Base-by-base conservation (phyloP, 768 basidiomycete species). In the Crucibulum laeve region DNA sequence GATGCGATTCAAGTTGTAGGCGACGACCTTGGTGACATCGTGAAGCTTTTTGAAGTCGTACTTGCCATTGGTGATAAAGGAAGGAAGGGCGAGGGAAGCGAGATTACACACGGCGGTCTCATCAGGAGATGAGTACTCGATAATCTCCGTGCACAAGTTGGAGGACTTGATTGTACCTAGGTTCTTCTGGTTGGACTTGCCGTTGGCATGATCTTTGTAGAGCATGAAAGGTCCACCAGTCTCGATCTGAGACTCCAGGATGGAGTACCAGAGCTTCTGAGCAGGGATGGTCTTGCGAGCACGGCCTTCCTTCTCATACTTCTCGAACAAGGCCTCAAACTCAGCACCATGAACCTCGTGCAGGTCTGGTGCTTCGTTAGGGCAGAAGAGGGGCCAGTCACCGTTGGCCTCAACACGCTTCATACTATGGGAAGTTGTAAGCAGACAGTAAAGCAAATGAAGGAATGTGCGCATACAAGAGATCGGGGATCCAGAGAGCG, bases 191-290 rank as follows among this genome's bases (percentile, higher is more conserved):
- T 99, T 99, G 11, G 94, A 97, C 70, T 99, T 99, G 54, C 91
- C 67, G 62, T 99, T 99, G 46, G 88, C 85, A 30, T 91, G 79
- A 58, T 98, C 95, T 71, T 99, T 99, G 78, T 98, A 99, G 21
- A 91, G 73, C 91, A 98, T 98, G 73, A 97, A 99, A 0, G 96
- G 96, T n/a, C 86, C 87, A 39, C 96, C 96, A 1, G 96, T 99
- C 70, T 99, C 95, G 53, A 95, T 92, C 66, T 99, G 96, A 10
- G 93, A 83, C 58, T 98, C 96, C 30, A 98, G 71, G 53, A 98
- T 83, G 25, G 93, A 92, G 61, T 95, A 97, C 95, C 96, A 99
- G 26, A 99, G 79, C 68, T 98, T 97, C 65, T 98, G 96, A 2
- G 96, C 96, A 35, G 91, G 82, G 51, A 99, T 69, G 14, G 79